Base-by-base conservation (phyloP, 1,284 basidiomycete genomes). In the Mycena sp. region DNA sequence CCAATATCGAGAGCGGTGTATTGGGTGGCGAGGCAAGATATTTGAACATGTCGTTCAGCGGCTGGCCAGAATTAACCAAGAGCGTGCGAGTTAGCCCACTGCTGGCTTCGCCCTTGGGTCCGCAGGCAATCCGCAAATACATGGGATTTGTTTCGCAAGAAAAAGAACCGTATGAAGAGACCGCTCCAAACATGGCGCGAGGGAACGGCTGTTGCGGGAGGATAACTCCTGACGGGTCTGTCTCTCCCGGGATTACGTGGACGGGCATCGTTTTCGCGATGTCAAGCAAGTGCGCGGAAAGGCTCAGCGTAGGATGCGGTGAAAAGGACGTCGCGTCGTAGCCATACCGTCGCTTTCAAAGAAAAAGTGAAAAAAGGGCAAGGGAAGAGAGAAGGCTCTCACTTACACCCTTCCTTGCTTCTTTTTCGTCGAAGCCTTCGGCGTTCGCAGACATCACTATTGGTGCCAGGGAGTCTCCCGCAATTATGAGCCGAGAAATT, bases 161-260 rank as follows among this genome's bases (percentile, higher is more conserved):
- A 70, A 99, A 91, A 3, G 86, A 83, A n/a, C 87, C 80, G 67
- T 86, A 83, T 37, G 83, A 81, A 53, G 86, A 82, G 29, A 87
- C 88, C 1, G 85, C 81, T 21, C 94, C 93, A 66, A 99, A 92
- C 87, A 99, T 95, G 5, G 94, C 92, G 45, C 89, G 87, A 38
- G 98, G 98, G 69, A 99, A 85, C 0, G 94, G 86, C 74, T 99
- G 97, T 74, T 99, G 98, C 1, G 98, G 98, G 58, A 99, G 79
- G 28, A 97, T 94, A 0, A 87, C 85, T 0, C 93, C 94, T 7
- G 95, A 87, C 1, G 97, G 97, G 76, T 99, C 97, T 41, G 84
- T 83, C 51, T 89, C 86, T 12, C 97, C 96, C 0, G 97, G 93
- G 21, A 98, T 81, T 30, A 97, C 81, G 72, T 95, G 94, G 26